phyloP scores from a whole-genome alignment of 2,329 filamentous ascomycete genomes.

The Colletotrichum liriopes region DNA sequence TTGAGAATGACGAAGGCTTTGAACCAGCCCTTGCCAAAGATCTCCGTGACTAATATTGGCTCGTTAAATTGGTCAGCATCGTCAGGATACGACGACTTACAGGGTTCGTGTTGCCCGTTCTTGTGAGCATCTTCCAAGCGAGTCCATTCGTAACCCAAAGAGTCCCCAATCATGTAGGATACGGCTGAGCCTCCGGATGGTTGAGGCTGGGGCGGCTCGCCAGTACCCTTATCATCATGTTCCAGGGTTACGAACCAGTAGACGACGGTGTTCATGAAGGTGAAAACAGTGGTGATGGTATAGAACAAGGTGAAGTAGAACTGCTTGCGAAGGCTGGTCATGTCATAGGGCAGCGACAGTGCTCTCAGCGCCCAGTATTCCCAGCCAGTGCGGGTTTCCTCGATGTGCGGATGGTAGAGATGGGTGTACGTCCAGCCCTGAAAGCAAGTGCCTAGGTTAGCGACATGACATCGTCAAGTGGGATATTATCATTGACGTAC shows the following conservation, averaged over 20 bases:
- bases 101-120: conserved; percentile 32
- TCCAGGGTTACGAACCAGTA: conserved; percentile 63
- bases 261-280: conserved; percentile 65
- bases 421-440: conserved; percentile 69
- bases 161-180: conserved; percentile 8
- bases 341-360: conserved; percentile 63
- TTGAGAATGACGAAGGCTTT: conserved; percentile 63
- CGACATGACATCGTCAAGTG: not conserved
- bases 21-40: conserved; percentile 65
- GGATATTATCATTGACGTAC: conserved; percentile 53
- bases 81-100: conserved; percentile 29
- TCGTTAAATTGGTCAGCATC: conserved; percentile 14
- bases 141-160: conserved; percentile 45
- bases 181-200: conserved; percentile 32
- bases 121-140: conserved; percentile 36
- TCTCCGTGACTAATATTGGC: conserved; percentile 58
- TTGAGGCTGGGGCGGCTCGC: conserved; percentile 33
- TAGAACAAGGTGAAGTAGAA: conserved; percentile 68
- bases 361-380: conserved; percentile 56
- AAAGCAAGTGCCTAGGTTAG: not conserved
- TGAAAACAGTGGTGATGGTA: conserved; percentile 61
- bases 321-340: conserved; percentile 58
- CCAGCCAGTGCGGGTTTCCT: conserved; percentile 54
- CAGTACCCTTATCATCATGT: conserved; percentile 46
- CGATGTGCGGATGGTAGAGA: conserved; percentile 62